A percentile compares a stretch with the other conserved stretches of the same genome.
Conservation (phyloP, 2,329 filamentous ascomycete species). For the Botrytis aclada region DNA sequence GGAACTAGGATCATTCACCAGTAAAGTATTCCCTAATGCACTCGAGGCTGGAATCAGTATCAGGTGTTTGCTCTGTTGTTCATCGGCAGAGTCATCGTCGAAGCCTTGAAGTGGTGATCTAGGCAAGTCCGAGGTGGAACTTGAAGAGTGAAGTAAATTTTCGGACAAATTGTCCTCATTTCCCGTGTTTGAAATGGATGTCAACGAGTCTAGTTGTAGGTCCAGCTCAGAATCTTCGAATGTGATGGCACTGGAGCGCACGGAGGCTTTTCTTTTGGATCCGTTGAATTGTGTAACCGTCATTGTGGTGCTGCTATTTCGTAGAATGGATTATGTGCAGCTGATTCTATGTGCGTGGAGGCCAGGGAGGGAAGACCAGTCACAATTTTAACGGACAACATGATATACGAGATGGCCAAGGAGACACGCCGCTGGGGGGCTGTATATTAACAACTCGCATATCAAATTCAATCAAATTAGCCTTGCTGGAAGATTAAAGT, state of each 20-base stretch:
- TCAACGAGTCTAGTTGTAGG: neutral
- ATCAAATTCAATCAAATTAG: neutral
- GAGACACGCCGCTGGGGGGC: neutral
- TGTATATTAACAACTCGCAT: neutral
- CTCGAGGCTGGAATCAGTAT: no score
- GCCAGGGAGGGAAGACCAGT: neutral
- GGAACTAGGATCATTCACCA: no score
- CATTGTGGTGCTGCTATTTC: neutral
- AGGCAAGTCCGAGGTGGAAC: neutral
- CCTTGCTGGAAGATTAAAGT: neutral
- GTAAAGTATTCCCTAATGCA: no score
- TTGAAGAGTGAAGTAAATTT: neutral
- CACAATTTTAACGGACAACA: neutral
- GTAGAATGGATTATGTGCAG: neutral
- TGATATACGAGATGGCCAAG: neutral
- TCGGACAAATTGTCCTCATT: neutral
- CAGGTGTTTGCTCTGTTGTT: no score
- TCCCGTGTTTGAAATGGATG: neutral
- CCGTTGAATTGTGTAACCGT: neutral
- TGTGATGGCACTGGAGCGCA: neutral
- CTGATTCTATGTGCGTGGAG: neutral
- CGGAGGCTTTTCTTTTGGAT: neutral
- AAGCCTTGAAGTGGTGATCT: no score
- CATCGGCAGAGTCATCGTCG: no score
- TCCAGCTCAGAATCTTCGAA: neutral